Percentiles rank a stretch among this genome's conserved stretches.
These are phyloP conservation scores for Serendipita vermifera DNA, from an alignment of 768 basidiomycete genomes.

Conservation along the genomic window DNA sequence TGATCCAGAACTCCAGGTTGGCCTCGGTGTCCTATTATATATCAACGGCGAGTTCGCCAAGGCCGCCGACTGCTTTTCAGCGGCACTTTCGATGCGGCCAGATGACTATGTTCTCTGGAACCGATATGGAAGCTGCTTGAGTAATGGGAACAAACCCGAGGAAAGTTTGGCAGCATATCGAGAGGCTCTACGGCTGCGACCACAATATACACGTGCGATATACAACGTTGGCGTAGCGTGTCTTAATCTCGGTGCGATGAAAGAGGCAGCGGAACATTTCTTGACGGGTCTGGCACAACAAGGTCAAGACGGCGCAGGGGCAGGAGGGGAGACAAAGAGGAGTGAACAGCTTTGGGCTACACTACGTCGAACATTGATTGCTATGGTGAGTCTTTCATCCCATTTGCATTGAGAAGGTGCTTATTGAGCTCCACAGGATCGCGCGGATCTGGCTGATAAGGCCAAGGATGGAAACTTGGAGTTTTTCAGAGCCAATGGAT, in stretches of 20 bases:
- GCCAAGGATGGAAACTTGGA: constrained; percentile 56
- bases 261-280: constrained; percentile 95
- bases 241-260: constrained; percentile 91
- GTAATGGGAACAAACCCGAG: constrained; percentile 89
- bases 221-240: constrained; percentile 98
- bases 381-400: constrained; percentile 70
- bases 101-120: constrained; percentile 97
- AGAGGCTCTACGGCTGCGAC: constrained; percentile 77
- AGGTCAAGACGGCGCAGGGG: constrained; percentile 9
- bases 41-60: constrained; percentile 73
- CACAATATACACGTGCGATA: constrained; percentile 92
- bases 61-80: constrained; percentile 90
- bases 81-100: constrained; percentile 68
- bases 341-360: constrained; percentile 87
- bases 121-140: constrained; percentile 82
- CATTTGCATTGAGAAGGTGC: too few relatives aligned
- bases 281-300: constrained; percentile 73
- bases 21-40: constrained; percentile 86
- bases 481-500: constrained; percentile 67
- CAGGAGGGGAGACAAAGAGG: constrained; percentile 41
- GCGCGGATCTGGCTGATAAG: constrained; percentile 66
- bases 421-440: too few relatives aligned
- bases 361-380: constrained; percentile 61
- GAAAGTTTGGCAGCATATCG: constrained; percentile 84
- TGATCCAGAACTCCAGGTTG: constrained; percentile 88